Evolutionary conservation across 2,329 filamentous ascomycete genomes (phyloP).

Genomic region (Coccinonectria pachysandricola): DNA sequence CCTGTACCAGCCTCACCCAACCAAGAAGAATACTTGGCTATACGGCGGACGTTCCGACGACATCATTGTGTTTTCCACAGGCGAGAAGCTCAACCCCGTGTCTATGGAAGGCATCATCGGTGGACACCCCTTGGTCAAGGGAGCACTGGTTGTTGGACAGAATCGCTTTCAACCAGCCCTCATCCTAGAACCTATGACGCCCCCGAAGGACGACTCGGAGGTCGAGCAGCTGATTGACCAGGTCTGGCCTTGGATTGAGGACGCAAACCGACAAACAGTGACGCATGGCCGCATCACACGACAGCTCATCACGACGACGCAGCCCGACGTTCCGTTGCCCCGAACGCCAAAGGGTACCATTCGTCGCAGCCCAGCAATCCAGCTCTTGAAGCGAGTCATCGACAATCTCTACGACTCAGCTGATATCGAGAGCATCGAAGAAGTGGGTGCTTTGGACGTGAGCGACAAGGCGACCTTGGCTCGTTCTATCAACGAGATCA

Average conservation of each 20-base stretch:
- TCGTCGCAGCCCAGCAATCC: slow-evolving; percentile 38
- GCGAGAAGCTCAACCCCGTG: slow-evolving; percentile 35
- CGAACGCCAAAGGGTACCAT: slow-evolving; percentile 43
- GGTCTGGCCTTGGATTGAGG: slow-evolving; percentile 25
- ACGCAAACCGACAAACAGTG: slow-evolving; percentile 20
- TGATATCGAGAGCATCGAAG: slow-evolving; percentile 12
- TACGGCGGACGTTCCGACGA: slow-evolving; percentile 35
- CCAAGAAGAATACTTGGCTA: slow-evolving; percentile 31
- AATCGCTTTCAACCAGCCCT: slow-evolving; percentile 26
- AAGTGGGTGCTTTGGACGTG: slow-evolving; percentile 6
- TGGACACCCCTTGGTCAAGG: slow-evolving; percentile 38
- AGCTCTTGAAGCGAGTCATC: slow-evolving; percentile 32
- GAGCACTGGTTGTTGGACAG: slow-evolving; percentile 46
- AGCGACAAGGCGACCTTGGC: slow-evolving; percentile 25
- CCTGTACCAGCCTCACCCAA: slow-evolving; percentile 30
- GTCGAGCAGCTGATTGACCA: slow-evolving; percentile 19
- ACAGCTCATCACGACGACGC: slow-evolving; percentile 40
- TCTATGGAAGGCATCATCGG: slow-evolving; percentile 41
- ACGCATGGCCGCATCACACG: slow-evolving; percentile 30
- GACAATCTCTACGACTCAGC: slow-evolving; percentile 26
- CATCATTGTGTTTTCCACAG: slow-evolving; percentile 31
- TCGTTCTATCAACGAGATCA: slow-evolving; percentile 16
- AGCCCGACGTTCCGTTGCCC: slow-evolving; percentile 30
- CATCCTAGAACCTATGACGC: slow-evolving; percentile 13
- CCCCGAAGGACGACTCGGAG: slow-evolving; percentile 1